Evolutionary conservation across 116 monocot genomes (phyloP).

Genomic region (Trichopus zeylanicus): DNA sequence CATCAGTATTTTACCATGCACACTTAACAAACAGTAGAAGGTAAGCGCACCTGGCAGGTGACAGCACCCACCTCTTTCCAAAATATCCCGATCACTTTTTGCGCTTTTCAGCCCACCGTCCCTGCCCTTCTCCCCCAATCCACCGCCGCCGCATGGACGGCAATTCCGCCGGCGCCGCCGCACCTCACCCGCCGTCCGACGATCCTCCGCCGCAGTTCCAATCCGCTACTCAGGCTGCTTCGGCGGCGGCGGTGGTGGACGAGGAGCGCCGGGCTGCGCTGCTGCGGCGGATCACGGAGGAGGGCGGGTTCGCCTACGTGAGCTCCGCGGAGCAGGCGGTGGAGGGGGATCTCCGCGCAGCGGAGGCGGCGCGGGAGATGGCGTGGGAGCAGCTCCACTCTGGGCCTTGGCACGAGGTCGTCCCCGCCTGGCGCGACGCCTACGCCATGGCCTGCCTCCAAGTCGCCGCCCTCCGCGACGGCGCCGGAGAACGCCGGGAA

Average conservation of each 20-base stretch:
- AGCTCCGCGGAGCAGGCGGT: constrained; percentile 56
- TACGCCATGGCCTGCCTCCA: constrained; percentile 85
- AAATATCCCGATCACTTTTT: neutral
- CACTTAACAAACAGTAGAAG: no score
- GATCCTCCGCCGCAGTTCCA: no score
- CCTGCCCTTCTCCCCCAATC: neutral
- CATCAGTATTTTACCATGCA: no score
- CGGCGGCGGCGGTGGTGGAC: constrained; percentile 9
- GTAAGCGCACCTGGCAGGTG: neutral
- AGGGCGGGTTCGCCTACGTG: constrained; percentile 88
- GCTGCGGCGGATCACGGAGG: constrained; percentile 57
- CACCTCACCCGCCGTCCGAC: neutral
- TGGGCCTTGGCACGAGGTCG: constrained; percentile 92
- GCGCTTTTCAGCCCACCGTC: neutral
- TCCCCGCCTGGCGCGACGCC: constrained; percentile 82
- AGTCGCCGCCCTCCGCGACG: constrained; percentile 41
- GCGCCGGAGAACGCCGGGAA: constrained; percentile 39
- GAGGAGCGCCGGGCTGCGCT: constrained; percentile 20
- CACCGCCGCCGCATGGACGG: neutral
- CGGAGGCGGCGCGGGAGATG: constrained; percentile 97
- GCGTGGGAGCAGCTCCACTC: constrained; percentile 99
- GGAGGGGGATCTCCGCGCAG: constrained; percentile 46
- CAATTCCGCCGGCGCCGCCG: neutral
- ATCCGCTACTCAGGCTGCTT: constrained; percentile 1
- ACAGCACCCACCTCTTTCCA: neutral